Base-by-base conservation (phyloP, 2,329 filamentous ascomycete species). In the Geosmithia flava region DNA sequence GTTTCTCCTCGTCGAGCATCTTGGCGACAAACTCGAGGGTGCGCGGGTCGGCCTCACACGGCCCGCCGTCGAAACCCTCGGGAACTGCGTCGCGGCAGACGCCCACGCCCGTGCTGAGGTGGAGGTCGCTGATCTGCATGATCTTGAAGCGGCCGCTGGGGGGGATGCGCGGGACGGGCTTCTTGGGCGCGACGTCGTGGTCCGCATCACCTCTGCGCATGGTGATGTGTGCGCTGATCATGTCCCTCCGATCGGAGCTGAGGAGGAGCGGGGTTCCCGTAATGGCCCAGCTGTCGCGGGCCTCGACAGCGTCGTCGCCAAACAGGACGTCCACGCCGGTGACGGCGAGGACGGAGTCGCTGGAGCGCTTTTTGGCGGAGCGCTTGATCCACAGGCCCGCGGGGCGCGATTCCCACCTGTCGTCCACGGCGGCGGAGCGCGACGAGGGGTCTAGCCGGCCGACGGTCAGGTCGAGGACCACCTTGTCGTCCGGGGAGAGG, bases 71-170 rank as follows among this genome's bases (percentile, higher is more conserved):
- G 54, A 80, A 78, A 45, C 75, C 76, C 52, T 80, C 76, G 0
- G 90, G 90, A 54, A 91, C 75, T n/a, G 88, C 80, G 56, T 98
- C 89, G 54, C 93, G 81, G 60, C 93, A 98, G 43, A 68, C 67
- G 10, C 93, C 93, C 5, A 90, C 74, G 10, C 91, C 93, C 2
- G 93, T 98, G 59, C 88, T 91, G 49, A 98, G 69, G 65, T 98
- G 93, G 52, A 97, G 69, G 68, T 98, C 93, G n/a, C 89, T 85
- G 48, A 95, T 73, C 66, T 98, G 93, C 76, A 98, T 81, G 54
- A 98, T 95, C 71, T 97, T 97, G 71, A 97, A 97, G 56, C 85
- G 88, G 29, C 91, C 93, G 61, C 93, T 88, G 52, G 94, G 88
- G 42, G 80, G 78, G 53, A 98, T 87, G 50, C 86, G 80, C 11